Conservation (phyloP, 1,284 basidiomycete species). For the Malassezia furfur region DNA sequence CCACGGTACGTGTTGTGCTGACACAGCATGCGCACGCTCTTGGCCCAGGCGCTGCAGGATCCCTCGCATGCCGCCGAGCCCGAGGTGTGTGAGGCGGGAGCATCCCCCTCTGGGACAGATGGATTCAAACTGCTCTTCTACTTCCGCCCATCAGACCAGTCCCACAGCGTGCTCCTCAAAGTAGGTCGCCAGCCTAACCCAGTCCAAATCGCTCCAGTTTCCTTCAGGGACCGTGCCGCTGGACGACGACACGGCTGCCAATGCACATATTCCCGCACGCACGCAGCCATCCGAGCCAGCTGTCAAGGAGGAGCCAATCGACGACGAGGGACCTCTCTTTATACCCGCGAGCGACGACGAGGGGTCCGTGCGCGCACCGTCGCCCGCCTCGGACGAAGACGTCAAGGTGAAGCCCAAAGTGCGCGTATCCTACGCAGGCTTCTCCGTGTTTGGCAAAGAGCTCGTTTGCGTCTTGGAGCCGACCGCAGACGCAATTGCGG, state of each 20-base stretch:
- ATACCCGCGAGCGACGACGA: constrained; percentile 6
- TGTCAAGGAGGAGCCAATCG: constrained; percentile 1
- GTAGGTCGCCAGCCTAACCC: constrained; percentile 17
- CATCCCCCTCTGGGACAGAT: neutral
- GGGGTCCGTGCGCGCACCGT: neutral
- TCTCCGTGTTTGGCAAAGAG: constrained; percentile 9
- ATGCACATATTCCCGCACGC: neutral
- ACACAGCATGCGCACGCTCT: neutral
- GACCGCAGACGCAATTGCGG: neutral
- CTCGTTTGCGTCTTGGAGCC: constrained; percentile 18
- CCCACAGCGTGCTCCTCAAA: constrained; percentile 49
- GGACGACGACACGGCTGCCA: neutral
- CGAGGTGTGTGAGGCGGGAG: constrained; percentile 1
- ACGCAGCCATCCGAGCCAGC: neutral
- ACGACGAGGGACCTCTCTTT: neutral
- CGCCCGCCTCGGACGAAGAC: neutral
- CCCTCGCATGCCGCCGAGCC: neutral
- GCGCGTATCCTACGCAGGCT: constrained; percentile 1
- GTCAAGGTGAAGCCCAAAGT: constrained; percentile 3
- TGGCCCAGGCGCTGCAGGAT: neutral
- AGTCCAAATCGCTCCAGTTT: constrained; percentile 10
- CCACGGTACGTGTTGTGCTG: constrained; percentile 5
- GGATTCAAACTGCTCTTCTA: constrained; percentile 49
- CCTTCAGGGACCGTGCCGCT: neutral
- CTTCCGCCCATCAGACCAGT: constrained; percentile 43